phyloP scores from a whole-genome alignment of 2,329 filamentous ascomycete genomes.

The Simplicillium sp. region DNA sequence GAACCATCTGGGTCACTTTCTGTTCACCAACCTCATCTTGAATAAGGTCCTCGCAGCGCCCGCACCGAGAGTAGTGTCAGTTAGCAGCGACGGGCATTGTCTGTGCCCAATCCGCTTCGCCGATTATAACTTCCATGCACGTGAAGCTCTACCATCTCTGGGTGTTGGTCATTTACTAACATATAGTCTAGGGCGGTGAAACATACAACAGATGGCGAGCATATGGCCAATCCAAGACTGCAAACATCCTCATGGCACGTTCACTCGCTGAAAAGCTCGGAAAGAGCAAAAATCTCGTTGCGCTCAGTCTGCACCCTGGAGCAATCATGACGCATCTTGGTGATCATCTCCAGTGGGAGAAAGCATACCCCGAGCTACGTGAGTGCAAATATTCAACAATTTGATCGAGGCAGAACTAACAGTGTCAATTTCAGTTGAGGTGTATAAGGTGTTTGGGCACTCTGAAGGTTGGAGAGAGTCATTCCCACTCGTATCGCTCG shows the following conservation, averaged over 20 bases:
- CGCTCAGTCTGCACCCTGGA: constrained; percentile 17
- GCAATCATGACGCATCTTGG: constrained; percentile 5
- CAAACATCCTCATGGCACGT: constrained; percentile 14
- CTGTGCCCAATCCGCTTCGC: constrained; percentile 26
- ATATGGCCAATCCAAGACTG: constrained; percentile 20
- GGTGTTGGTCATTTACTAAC: neutral
- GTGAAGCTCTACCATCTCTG: neutral
- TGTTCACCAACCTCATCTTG: constrained; percentile 25
- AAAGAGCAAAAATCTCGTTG: constrained; percentile 7
- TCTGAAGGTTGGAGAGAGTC: neutral
- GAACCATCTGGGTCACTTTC: constrained; percentile 28
- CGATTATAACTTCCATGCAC: constrained; percentile 26
- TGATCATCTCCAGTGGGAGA: neutral
- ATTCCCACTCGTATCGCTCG: neutral
- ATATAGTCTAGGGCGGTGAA: neutral
- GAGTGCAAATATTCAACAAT: neutral
- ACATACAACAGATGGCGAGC: constrained; percentile 10
- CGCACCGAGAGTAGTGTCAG: constrained; percentile 24
- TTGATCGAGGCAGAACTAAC: constrained; percentile 8
- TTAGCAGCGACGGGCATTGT: constrained; percentile 29
- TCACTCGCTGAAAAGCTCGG: constrained; percentile 12
- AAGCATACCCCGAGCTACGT: neutral
- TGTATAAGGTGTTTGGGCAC: too few species aligned
- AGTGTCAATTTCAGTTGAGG: too few species aligned
- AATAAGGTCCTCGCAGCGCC: constrained; percentile 13